These are phyloP conservation scores for Millerozyma miso DNA, from an alignment of 805 yeast species.

Conservation along the genomic window DNA sequence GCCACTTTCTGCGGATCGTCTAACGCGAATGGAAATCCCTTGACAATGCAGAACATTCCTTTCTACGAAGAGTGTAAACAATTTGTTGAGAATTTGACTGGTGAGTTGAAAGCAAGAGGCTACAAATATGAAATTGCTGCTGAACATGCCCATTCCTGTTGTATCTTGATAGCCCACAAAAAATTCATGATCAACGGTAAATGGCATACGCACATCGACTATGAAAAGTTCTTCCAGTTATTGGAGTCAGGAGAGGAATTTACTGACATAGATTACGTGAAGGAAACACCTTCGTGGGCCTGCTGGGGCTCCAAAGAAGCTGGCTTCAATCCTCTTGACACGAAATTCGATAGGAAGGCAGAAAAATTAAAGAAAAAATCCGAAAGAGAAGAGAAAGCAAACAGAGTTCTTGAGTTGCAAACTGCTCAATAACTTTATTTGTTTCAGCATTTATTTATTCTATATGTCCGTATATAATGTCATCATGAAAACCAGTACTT, in stretches of 20 bases:
- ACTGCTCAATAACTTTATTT: conserved; percentile 1
- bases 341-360: conserved; percentile 60
- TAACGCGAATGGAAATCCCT: conserved; percentile 74
- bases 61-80: conserved; percentile 83
- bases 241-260: conserved; percentile 63
- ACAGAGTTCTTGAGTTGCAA: conserved; percentile 9
- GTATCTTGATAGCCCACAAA: conserved; percentile 75
- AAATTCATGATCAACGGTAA: conserved; percentile 64
- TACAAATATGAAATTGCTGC: conserved; percentile 81
- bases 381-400: conserved; percentile 31
- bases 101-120: conserved; percentile 62
- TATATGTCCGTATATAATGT: not conserved
- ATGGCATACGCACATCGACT: conserved; percentile 91
- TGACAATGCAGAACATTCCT: conserved; percentile 94
- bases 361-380: conserved; percentile 48
- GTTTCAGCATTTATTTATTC: not conserved
- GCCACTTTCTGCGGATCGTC: conserved; percentile 95
- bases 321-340: conserved; percentile 87
- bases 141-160: conserved; percentile 93
- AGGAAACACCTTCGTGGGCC: conserved; percentile 88
- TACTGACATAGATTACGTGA: conserved; percentile 73
- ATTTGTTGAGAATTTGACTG: conserved; percentile 63
- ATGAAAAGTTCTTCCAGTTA: conserved; percentile 67
- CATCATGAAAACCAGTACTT: not conserved
- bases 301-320: conserved; percentile 80